These are phyloP conservation scores for Trichophyton rubrum DNA, from an alignment of 2,329 filamentous ascomycete genomes.

Conservation along the genomic window DNA sequence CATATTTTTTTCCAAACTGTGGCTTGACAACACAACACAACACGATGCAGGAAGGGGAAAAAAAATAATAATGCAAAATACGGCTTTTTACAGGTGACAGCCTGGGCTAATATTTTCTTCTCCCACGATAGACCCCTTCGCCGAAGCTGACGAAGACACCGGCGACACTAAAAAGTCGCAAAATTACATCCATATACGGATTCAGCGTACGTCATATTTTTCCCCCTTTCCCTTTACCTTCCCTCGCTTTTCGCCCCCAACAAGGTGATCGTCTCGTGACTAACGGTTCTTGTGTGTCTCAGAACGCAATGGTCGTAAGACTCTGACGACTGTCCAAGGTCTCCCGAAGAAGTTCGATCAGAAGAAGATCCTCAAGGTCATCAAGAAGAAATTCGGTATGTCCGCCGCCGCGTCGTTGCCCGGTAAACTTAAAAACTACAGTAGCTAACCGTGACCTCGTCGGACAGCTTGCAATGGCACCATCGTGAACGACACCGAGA, in stretches of 20 bases:
- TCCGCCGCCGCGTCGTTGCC: constrained; percentile 8
- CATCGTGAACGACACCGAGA: constrained; percentile 88
- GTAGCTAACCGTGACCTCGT: neutral
- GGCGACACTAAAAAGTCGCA: constrained; percentile 90
- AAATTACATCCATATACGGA: constrained; percentile 99
- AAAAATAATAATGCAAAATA: neutral
- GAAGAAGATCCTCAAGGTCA: constrained; percentile 99
- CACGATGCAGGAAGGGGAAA: neutral
- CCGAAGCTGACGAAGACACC: constrained; percentile 98
- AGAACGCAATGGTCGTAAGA: constrained; percentile 99
- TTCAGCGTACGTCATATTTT: constrained; percentile 65
- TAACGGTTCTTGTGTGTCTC: constrained; percentile 18
- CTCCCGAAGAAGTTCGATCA: constrained; percentile 98
- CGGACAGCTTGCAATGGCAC: constrained; percentile 89
- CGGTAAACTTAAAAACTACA: too few species aligned
- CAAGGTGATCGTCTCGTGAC: neutral
- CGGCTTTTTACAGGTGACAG: too few species aligned
- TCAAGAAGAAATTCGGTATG: constrained; percentile 98
- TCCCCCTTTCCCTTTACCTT: neutral
- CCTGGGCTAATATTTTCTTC: constrained; percentile 3
- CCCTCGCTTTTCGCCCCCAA: neutral
- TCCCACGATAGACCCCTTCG: constrained; percentile 77
- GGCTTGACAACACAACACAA: constrained; percentile 11
- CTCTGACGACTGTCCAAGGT: constrained; percentile 98
- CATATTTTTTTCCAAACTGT: constrained; percentile 12